Percentiles rank a stretch among this genome's conserved stretches.
Evolutionary conservation across 352 stramenopile species (phyloP).

Genomic region (Globisporangium paddicum): DNA sequence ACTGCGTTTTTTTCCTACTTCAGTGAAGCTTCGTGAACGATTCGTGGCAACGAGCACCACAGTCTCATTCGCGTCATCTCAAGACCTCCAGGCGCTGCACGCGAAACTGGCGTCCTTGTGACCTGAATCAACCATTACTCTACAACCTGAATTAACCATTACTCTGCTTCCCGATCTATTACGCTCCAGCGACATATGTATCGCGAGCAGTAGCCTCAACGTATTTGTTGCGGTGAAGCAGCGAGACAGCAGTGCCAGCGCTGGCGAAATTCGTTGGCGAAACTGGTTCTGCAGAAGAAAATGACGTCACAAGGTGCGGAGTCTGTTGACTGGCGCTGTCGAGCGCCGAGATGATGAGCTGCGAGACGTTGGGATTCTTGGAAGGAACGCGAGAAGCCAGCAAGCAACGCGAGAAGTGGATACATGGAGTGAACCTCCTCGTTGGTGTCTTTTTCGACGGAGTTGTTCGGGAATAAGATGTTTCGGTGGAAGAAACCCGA

Average conservation of each 20-base stretch:
- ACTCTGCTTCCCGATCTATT: too few species aligned
- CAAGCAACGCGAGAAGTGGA: background rate
- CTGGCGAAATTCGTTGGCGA: background rate
- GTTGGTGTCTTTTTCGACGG: background rate
- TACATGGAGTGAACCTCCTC: background rate
- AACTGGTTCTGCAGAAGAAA: too few species aligned
- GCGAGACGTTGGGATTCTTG: background rate
- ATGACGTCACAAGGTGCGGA: too few species aligned
- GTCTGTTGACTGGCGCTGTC: background rate
- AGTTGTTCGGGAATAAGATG: background rate
- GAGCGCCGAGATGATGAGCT: background rate
- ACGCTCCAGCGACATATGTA: too few species aligned
- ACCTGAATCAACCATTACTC: background rate
- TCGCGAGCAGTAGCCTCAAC: too few species aligned
- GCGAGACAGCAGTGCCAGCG: background rate
- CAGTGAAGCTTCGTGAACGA: conserved; percentile 42
- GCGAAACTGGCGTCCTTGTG: conserved; percentile 35
- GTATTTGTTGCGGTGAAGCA: background rate
- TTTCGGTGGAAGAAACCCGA: background rate
- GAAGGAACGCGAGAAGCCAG: background rate
- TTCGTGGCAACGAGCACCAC: conserved; percentile 43
- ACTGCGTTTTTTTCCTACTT: background rate
- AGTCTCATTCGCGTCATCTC: conserved; percentile 40
- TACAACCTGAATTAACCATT: too few species aligned
- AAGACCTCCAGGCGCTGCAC: conserved; percentile 55